These are phyloP conservation scores for Thelonectria olida DNA, from an alignment of 2,329 filamentous ascomycete genomes.

Conservation along the genomic window DNA sequence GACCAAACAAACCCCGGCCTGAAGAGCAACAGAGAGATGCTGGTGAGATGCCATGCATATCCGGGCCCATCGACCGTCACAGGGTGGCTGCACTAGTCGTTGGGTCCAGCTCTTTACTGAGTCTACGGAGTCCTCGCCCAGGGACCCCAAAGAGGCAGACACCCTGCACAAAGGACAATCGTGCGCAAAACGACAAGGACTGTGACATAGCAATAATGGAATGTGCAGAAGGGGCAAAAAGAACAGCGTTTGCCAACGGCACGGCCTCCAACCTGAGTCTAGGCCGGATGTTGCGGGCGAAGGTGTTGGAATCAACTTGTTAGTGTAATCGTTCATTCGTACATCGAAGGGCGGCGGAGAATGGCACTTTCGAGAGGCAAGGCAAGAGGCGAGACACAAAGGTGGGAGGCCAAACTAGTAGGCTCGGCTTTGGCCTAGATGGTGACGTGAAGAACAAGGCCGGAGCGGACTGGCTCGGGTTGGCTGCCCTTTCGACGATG, in stretches of 20 bases:
- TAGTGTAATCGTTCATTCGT: constrained; percentile 19
- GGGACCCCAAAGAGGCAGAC: constrained; percentile 26
- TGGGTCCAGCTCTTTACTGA: constrained; percentile 32
- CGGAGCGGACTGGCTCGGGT: constrained; percentile 26
- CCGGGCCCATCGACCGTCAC: constrained; percentile 39
- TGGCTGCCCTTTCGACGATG: constrained; percentile 36
- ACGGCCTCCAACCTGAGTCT: constrained; percentile 8
- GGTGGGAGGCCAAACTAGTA: constrained; percentile 22
- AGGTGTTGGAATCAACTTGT: constrained; percentile 5
- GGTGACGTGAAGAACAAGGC: constrained; percentile 40
- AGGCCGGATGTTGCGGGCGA: constrained; percentile 21
- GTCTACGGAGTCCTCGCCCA: constrained; percentile 9
- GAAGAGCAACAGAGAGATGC: constrained; percentile 28
- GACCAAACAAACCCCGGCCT: constrained; percentile 28
- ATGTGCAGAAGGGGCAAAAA: constrained; percentile 33
- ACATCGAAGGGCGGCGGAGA: constrained; percentile 21
- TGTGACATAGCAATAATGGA: constrained; percentile 30
- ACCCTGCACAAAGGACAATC: constrained; percentile 1
- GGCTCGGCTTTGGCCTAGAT: constrained; percentile 27
- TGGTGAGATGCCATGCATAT: constrained; percentile 44
- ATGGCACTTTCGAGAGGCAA: constrained; percentile 2
- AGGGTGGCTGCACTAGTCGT: constrained; percentile 45
- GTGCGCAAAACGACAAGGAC: constrained; percentile 3
- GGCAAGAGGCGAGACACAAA: constrained; percentile 7
- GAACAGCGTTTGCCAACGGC: constrained; percentile 23